Percentiles rank a stretch among this genome's conserved stretches.
Conservation (phyloP, 371 early-diverging fungal species). For the Mortierella sp. region DNA sequence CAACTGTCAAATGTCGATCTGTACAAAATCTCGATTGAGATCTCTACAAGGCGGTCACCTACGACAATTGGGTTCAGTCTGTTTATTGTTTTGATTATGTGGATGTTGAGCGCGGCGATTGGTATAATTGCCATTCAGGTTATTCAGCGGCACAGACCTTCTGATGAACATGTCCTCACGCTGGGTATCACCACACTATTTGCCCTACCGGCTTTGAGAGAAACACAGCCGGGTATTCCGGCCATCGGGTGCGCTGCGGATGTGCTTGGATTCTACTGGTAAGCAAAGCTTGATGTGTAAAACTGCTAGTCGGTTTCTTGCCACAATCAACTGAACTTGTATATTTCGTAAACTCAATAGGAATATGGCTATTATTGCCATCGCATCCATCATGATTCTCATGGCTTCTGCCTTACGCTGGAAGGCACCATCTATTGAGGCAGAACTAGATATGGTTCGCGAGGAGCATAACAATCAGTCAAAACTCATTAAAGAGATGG, state of each 20-base stretch:
- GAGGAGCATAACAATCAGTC: slow-evolving; percentile 32
- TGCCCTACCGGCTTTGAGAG: slow-evolving; percentile 38
- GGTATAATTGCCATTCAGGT: slow-evolving; percentile 49
- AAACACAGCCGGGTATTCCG: slow-evolving; percentile 63
- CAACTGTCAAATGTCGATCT: slow-evolving; percentile 25
- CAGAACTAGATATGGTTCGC: slow-evolving; percentile 32
- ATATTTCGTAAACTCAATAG: slow-evolving; percentile 6
- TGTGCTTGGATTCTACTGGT: slow-evolving; percentile 58
- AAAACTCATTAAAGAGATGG: slow-evolving; percentile 30
- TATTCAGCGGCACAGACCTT: slow-evolving; percentile 26
- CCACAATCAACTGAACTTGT: background rate
- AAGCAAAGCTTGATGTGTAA: background rate
- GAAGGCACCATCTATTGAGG: slow-evolving; percentile 46
- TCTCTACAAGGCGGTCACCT: slow-evolving; percentile 38
- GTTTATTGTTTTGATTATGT: slow-evolving; percentile 61
- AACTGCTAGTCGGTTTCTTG: too few relatives aligned
- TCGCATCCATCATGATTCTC: slow-evolving; percentile 47
- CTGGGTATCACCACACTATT: slow-evolving; percentile 57
- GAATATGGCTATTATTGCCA: slow-evolving; percentile 56
- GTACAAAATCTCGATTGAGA: slow-evolving; percentile 45
- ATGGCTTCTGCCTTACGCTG: slow-evolving; percentile 48
- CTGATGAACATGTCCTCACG: slow-evolving; percentile 56
- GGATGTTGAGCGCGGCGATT: slow-evolving; percentile 58
- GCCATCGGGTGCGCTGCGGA: slow-evolving; percentile 60
- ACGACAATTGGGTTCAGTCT: slow-evolving; percentile 53